phyloP scores from a whole-genome alignment of 2,329 filamentous ascomycete species.

The Alternaria gaisen region DNA sequence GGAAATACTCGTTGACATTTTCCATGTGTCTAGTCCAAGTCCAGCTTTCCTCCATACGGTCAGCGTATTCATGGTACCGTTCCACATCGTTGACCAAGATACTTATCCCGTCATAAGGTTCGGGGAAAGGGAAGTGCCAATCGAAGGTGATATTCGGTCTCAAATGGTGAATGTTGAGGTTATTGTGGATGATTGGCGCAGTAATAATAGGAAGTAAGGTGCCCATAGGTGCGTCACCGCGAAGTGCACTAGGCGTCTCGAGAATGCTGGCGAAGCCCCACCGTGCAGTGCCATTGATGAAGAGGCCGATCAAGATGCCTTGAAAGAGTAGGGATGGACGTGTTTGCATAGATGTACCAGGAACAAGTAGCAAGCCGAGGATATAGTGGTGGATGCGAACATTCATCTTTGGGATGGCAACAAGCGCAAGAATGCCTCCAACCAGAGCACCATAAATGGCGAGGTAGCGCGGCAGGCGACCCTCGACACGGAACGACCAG shows the following conservation, averaged over 20 bases:
- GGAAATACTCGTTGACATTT: conserved; percentile 72
- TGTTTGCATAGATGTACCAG: conserved; percentile 88
- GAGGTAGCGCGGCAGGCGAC: conserved; percentile 78
- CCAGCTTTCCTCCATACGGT: conserved; percentile 58
- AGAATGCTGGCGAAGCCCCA: conserved; percentile 94
- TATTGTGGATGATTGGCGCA: conserved; percentile 55
- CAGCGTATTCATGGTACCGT: conserved; percentile 74
- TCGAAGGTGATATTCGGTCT: conserved; percentile 70
- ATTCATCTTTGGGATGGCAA: conserved; percentile 77
- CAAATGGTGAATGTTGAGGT: conserved; percentile 52
- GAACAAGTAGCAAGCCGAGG: conserved; percentile 83
- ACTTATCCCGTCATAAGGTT: conserved; percentile 75
- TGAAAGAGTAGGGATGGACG: conserved; percentile 86
- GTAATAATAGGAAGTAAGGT: conserved; percentile 65
- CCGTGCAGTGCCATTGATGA: conserved; percentile 90
- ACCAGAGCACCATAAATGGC: conserved; percentile 81
- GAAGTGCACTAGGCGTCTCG: conserved; percentile 78
- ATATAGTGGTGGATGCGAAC: conserved; percentile 97
- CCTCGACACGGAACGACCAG: conserved; percentile 87
- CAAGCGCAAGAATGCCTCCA: conserved; percentile 76
- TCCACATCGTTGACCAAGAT: conserved; percentile 88
- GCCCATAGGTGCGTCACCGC: conserved; percentile 62
- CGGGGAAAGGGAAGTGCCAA: conserved; percentile 58
- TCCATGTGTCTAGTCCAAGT: conserved; percentile 65
- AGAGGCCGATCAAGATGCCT: conserved; percentile 86